Evolutionary conservation across 192 early-diverging fungal genomes (phyloP), one percentile per base, ranked within the genome.

Genomic region (Coemansia sp.): DNA sequence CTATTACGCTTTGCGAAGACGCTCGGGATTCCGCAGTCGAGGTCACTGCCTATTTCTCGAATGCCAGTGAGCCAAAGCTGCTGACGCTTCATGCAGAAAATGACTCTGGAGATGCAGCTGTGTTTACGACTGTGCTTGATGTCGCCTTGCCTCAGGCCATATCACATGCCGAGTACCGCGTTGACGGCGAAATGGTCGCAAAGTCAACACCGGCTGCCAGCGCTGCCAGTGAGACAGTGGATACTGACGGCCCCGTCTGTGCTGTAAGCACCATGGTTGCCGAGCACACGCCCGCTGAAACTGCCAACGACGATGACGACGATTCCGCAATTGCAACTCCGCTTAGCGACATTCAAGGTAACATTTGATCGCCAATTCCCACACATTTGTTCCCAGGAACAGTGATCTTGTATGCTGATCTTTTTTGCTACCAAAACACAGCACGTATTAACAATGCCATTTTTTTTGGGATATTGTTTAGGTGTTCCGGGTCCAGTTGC

Each of bases 41-140:
- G 52, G 61, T 60, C 50, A 74, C 65, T 19, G 71, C 61, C 15
- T 47, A 59, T 46, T 64, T 60, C 46, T 21, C 60, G 19, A 57
- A 60, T 21, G 23, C 56, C 4, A 26, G 47, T 26, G 71, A 74
- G 21, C 53, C 61, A 9, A 38, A 60, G 37, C 37, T 68, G 42
- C 2, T 68, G 36, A 51, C 28, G 17, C 65, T 74, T 28, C 28
- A 48, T 49, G 51, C 51, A 51, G 59, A 47, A 46, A 59, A 50
- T 28, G 15, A 46, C 57, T 12, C 61, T 40, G 20, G 17, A 2
- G 46, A 20, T 28, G 54, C 40, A 17, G 31, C 57, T 2, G 55
- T 49, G 26, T 74, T 64, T 44, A 53, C 42, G 23, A 65, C 20
- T 14, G 46, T 57, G 23, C 28, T 74, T 21, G 57, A 56, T 54